Base-by-base conservation (phyloP, 164 flowering plant genomes). In the Chimonanthus salicifolius region DNA sequence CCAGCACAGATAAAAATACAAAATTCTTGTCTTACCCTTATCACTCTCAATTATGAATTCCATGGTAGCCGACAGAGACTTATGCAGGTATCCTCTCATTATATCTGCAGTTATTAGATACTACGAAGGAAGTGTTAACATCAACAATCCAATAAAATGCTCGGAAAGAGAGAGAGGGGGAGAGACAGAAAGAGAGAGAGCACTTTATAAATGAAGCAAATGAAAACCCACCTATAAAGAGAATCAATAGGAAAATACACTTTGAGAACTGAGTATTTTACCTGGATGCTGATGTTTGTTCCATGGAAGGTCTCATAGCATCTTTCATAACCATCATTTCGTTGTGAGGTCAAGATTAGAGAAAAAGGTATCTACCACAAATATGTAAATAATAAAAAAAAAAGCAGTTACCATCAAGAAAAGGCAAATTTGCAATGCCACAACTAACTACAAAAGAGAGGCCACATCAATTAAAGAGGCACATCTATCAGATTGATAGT, bases 221-320 rank as follows among this genome's bases (percentile, higher is more conserved):
- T 33, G 33, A 33, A 33, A 33, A 33, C 33, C 33, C 33, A 33
- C 33, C 33, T 33, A 54, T 5, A 54, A 16, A 54, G 47, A 51
- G 62, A 46, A 5, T 44, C 50, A 72, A 65, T n/a, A 21, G 18
- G 43, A 67, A 49, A 50, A 43, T 15, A 58, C 68, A 21, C 49
- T 62, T 48, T 62, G 7, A 49, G n/a, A 21, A 63, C 4, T 11
- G 64, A 73, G 62, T 58, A 4, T 58, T 51, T 54, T 64, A 92
- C 98, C 95, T 92, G 98, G 58, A 92, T 87, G 82, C 78, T 89
- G 66, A 92, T 90, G 79, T 94, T 81, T 43, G 86, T 83, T 74
- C 97, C 98, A 87, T 94, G 98, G 74, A 88, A 94, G 71, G 98
- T 94, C 84, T 94, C 97, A 78, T 90, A 90, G 72, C 89, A 88